Percentiles rank a stretch among this genome's conserved stretches.
Conservation (phyloP, 768 basidiomycete species). For the Daedalea quercina region DNA sequence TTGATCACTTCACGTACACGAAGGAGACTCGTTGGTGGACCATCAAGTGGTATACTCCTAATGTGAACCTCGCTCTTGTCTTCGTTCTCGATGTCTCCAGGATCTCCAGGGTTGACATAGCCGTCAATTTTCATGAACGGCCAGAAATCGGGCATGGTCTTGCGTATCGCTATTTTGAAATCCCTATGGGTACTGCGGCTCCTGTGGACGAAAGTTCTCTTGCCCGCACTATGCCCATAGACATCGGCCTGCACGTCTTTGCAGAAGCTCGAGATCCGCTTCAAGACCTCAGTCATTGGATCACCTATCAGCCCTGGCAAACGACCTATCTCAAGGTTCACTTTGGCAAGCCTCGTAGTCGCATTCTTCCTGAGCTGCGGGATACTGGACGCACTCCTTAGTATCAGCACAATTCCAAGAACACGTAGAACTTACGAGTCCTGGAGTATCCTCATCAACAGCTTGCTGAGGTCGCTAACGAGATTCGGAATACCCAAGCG, state of each 20-base stretch:
- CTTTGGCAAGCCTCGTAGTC: slow-evolving; percentile 30
- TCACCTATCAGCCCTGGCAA: slow-evolving; percentile 37
- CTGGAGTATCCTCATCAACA: slow-evolving; percentile 47
- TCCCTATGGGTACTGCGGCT: slow-evolving; percentile 26
- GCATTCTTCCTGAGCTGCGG: slow-evolving; percentile 37
- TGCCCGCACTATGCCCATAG: slow-evolving; percentile 26
- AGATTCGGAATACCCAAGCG: slow-evolving; percentile 54
- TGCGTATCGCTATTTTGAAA: slow-evolving; percentile 29
- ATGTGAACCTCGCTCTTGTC: not conserved
- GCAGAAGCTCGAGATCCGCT: slow-evolving; percentile 39
- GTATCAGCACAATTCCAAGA: not conserved
- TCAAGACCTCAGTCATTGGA: slow-evolving; percentile 39
- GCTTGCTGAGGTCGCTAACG: slow-evolving; percentile 43
- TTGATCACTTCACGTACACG: slow-evolving; percentile 29
- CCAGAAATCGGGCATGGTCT: slow-evolving; percentile 37
- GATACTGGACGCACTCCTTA: slow-evolving; percentile 29
- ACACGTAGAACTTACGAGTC: slow-evolving; percentile 35
- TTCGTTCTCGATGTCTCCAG: not conserved
- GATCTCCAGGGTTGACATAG: not conserved
- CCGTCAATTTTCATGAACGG: slow-evolving; percentile 17
- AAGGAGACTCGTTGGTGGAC: slow-evolving; percentile 19
- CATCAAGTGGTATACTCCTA: not conserved
- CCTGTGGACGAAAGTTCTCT: slow-evolving; percentile 27
- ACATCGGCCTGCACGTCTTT: slow-evolving; percentile 28
- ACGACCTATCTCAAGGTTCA: slow-evolving; percentile 24